These are phyloP conservation scores for Lachnum nothofagi DNA, from an alignment of 2,329 filamentous ascomycete genomes.

Conservation along the genomic window DNA sequence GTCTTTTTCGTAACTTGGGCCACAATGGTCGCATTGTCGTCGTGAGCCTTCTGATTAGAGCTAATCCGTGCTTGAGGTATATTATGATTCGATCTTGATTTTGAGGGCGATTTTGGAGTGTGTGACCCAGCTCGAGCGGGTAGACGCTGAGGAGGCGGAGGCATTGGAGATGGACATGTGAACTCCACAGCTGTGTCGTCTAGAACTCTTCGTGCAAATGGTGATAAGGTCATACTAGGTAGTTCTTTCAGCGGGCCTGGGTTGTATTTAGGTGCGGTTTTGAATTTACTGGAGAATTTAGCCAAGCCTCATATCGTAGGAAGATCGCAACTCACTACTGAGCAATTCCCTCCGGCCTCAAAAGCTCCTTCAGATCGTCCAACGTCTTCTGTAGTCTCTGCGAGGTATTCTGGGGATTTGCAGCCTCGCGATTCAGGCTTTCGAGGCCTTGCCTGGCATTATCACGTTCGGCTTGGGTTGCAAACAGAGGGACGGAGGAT, in stretches of 20 bases:
- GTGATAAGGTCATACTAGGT: conserved; percentile 25
- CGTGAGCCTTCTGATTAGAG: conserved; percentile 5
- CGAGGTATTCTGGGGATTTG: conserved; percentile 52
- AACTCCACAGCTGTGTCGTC: conserved; percentile 30
- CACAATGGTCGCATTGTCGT: conserved; percentile 16
- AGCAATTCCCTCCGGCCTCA: conserved; percentile 66
- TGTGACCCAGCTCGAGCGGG: conserved; percentile 1
- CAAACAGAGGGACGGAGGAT: conserved; percentile 48
- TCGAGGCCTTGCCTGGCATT: conserved; percentile 52
- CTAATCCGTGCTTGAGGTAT: neutral
- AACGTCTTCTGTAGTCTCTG: conserved; percentile 66
- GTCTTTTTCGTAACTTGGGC: conserved; percentile 6
- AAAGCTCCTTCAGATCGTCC: conserved; percentile 67
- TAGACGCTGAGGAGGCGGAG: conserved; percentile 12
- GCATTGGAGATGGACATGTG: conserved; percentile 22
- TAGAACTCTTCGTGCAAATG: conserved; percentile 31
- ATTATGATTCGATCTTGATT: conserved; percentile 10
- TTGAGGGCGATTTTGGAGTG: conserved; percentile 18
- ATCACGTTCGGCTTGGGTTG: conserved; percentile 48
- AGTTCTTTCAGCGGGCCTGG: conserved; percentile 10
- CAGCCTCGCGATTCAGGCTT: conserved; percentile 66
- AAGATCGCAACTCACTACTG: conserved; percentile 39
- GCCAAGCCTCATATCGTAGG: conserved; percentile 26
- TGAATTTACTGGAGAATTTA: conserved; percentile 49
- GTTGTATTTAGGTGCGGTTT: conserved; percentile 38